Conservation (phyloP, 495 filamentous ascomycete species). For the Pseudomonodictys pantanalensis region DNA sequence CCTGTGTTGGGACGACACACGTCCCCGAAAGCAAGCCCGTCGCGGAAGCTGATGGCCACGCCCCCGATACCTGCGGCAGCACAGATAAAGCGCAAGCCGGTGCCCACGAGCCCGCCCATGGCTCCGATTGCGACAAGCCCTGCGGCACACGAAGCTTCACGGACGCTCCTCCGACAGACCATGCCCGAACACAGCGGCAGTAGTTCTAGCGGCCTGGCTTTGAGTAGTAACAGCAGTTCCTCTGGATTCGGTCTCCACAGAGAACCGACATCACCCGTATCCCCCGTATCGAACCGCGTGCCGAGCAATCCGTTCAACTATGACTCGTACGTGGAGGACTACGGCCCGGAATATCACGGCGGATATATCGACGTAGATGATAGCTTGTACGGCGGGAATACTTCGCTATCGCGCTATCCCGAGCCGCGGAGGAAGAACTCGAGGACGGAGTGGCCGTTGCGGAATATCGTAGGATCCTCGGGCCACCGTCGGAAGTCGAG, state of each 20-base stretch:
- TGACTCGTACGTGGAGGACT: slow-evolving; percentile 22
- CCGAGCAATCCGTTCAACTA: slow-evolving; percentile 19
- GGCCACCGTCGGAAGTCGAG: slow-evolving; percentile 11
- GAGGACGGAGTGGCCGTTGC: slow-evolving; percentile 28
- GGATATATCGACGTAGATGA: slow-evolving; percentile 10
- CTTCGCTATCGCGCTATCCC: slow-evolving; percentile 20
- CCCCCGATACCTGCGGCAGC: slow-evolving; percentile 5
- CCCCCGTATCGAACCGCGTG: neutral
- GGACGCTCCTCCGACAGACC: slow-evolving; percentile 9
- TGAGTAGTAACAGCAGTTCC: neutral
- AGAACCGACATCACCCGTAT: neutral
- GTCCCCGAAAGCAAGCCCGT: neutral
- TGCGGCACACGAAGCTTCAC: slow-evolving; percentile 1
- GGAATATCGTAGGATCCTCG: slow-evolving; percentile 4
- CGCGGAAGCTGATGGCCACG: neutral
- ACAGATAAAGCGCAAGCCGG: slow-evolving; percentile 19
- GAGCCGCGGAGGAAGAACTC: slow-evolving; percentile 6
- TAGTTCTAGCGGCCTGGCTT: neutral
- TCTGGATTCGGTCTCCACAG: slow-evolving; percentile 1
- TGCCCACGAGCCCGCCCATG: neutral
- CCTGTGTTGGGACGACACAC: slow-evolving; percentile 1
- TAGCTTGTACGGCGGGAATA: slow-evolving; percentile 20
- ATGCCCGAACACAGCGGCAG: slow-evolving; percentile 2
- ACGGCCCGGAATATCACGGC: slow-evolving; percentile 21
- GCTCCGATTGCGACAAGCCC: neutral